These are phyloP conservation scores for Talaromyces trachyspermus DNA, from an alignment of 495 filamentous ascomycete species.

Conservation along the genomic window DNA sequence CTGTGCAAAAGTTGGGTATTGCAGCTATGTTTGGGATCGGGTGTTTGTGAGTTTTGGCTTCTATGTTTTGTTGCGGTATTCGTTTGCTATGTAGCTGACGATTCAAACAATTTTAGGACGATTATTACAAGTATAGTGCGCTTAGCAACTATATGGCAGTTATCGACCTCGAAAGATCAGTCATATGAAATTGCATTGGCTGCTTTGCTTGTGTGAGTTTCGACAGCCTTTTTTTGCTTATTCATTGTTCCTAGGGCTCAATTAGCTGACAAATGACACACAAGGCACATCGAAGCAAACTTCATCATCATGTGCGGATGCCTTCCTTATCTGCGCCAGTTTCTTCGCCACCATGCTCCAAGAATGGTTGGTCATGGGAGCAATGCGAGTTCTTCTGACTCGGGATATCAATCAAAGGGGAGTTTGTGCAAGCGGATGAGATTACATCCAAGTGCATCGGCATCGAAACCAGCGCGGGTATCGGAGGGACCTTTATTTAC, in stretches of 20 bases:
- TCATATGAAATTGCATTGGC: slow-evolving; percentile 15
- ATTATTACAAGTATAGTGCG: slow-evolving; percentile 22
- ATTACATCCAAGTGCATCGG: neutral
- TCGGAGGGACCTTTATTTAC: no score
- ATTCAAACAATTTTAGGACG: slow-evolving; percentile 12
- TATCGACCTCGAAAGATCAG: slow-evolving; percentile 13
- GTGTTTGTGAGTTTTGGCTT: slow-evolving; percentile 17
- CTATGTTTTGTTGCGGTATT: no score
- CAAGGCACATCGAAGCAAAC: slow-evolving; percentile 19
- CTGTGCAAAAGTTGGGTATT: slow-evolving; percentile 16
- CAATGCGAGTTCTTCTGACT: neutral
- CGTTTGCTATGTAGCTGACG: neutral
- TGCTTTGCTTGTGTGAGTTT: slow-evolving; percentile 16
- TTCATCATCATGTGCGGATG: slow-evolving; percentile 22
- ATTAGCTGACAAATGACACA: no score
- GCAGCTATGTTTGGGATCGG: slow-evolving; percentile 19
- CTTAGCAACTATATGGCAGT: slow-evolving; percentile 16
- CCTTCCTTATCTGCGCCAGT: slow-evolving; percentile 19
- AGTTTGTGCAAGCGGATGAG: neutral
- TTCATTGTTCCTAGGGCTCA: no score
- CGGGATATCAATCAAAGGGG: neutral
- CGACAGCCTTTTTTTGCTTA: neutral
- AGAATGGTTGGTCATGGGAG: slow-evolving; percentile 13
- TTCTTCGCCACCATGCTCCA: slow-evolving; percentile 16
- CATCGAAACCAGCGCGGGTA: no score